Base-by-base conservation (phyloP, 345 rosid genomes). In the Lenwebbia sp. region DNA sequence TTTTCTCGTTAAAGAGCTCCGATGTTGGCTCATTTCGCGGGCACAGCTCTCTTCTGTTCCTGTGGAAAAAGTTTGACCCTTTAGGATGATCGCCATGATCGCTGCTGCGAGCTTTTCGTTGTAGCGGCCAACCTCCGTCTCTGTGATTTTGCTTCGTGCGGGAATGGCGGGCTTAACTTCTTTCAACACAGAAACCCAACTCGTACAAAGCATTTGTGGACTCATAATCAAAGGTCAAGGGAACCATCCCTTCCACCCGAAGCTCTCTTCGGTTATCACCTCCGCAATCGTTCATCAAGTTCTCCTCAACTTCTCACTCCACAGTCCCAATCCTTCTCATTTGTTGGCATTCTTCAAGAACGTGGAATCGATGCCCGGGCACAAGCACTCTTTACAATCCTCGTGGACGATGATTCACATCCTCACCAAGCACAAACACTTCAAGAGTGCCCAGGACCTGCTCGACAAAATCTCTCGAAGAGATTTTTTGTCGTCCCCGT, bases 341-440 rank as follows among this genome's bases (percentile, higher is more conserved):
- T 90, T 94, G 3, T 92, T 92, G 94, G 89, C 87, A 50, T 94
- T 96, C 90, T 97, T 90, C 85, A 92, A 40, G 88, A 91, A 93
- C 93, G 57, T 89, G 40, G 94, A 94, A 84, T 90, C 93, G 3
- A 14, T 91, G 1, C 95, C 95, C 14, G 86, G 87, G 50, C 92
- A 84, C 84, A 93, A 90, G 41, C 98, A 95, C 85, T 87, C 92
- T 21, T 87, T 97, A 54, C 96, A 93, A 86, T 91, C 95, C 54
- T 93, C 96, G 3, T 97, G 99, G 99, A 89, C 94, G 44, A 97
- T 96, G 99, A 85, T 97, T 78, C 88, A 93, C 83, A 87, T 96
- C 87, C 89, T 97, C 5, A 91, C 96, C 1, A 92, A 93, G 86
- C 90, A 90, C 90, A 89, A 92, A 25, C 93, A 93, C 93, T 96